These are phyloP conservation scores for Cercophora newfieldiana DNA, from an alignment of 495 filamentous ascomycete genomes.

Conservation along the genomic window DNA sequence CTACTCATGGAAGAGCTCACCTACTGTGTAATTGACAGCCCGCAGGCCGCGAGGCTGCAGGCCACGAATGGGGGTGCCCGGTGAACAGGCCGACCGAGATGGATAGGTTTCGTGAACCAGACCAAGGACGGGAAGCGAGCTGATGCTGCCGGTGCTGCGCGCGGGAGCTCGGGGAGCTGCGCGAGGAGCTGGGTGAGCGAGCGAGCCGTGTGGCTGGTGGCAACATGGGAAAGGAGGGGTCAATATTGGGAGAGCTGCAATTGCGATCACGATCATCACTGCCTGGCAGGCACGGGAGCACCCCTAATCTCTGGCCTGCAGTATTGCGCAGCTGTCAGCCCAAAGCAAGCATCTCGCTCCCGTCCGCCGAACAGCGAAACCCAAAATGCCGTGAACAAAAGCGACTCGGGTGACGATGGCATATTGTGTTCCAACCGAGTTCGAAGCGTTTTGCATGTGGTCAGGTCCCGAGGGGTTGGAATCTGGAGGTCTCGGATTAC, in stretches of 20 bases:
- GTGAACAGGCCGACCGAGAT: too few relatives aligned
- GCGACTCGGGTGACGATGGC: neutral
- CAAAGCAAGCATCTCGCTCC: neutral
- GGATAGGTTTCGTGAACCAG: too few relatives aligned
- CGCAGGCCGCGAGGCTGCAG: too few relatives aligned
- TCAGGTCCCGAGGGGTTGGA: constrained; percentile 3
- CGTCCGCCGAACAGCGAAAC: neutral
- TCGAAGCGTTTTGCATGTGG: neutral
- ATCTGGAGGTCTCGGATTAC: constrained; percentile 17
- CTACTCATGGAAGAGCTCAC: neutral
- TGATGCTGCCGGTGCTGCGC: neutral
- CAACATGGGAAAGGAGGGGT: neutral
- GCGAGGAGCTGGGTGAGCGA: neutral
- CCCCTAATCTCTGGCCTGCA: neutral
- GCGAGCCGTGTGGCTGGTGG: neutral
- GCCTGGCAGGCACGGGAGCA: neutral
- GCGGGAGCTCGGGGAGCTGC: too few relatives aligned
- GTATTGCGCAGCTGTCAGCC: neutral
- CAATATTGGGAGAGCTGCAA: neutral
- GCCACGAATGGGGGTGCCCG: too few relatives aligned
- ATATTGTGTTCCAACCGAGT: neutral
- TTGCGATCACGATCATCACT: neutral
- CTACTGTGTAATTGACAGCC: too few relatives aligned
- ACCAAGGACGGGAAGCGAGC: too few relatives aligned
- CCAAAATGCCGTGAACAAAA: neutral